Evolutionary conservation across 805 yeast species (phyloP).

Genomic region (Nakazawaea pomicola): DNA sequence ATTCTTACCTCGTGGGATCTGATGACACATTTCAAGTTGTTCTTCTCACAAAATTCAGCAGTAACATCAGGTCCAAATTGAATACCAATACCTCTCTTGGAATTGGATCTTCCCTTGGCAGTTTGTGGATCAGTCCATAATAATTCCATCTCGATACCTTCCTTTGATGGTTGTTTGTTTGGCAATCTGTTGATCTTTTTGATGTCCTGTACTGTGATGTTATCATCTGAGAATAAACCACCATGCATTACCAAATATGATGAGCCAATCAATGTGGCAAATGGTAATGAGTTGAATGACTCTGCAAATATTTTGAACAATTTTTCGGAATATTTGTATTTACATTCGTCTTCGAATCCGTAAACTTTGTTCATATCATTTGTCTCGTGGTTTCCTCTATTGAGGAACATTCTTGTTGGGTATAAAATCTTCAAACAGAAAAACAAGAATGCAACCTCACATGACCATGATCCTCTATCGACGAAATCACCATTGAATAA

Average conservation of each 20-base stretch:
- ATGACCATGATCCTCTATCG: slow-evolving; percentile 97
- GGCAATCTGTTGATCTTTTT: slow-evolving; percentile 65
- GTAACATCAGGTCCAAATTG: slow-evolving; percentile 98
- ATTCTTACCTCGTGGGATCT: slow-evolving; percentile 95
- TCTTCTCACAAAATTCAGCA: slow-evolving; percentile 63
- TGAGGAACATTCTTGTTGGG: slow-evolving; percentile 67
- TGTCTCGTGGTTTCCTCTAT: slow-evolving; percentile 97
- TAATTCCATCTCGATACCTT: slow-evolving; percentile 93
- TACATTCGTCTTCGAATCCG: slow-evolving; percentile 96
- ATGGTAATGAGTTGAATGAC: slow-evolving; percentile 80
- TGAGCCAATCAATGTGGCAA: slow-evolving; percentile 74
- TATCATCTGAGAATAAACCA: slow-evolving; percentile 80
- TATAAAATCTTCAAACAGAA: slow-evolving; percentile 72
- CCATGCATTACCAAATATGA: slow-evolving; percentile 92
- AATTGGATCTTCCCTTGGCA: slow-evolving; percentile 71
- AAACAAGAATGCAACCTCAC: slow-evolving; percentile 84
- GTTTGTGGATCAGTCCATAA: slow-evolving; percentile 96
- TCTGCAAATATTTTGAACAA: slow-evolving; percentile 80
- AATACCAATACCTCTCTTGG: slow-evolving; percentile 92
- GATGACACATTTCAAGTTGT: slow-evolving; percentile 72
- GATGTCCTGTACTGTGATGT: slow-evolving; percentile 68
- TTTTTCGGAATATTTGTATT: slow-evolving; percentile 77
- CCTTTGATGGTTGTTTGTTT: slow-evolving; percentile 75
- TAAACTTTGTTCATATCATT: slow-evolving; percentile 95
- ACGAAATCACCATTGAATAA: slow-evolving; percentile 97